Conservation (phyloP, 2,329 filamentous ascomycete species). For the Talaromyces atroroseus region DNA sequence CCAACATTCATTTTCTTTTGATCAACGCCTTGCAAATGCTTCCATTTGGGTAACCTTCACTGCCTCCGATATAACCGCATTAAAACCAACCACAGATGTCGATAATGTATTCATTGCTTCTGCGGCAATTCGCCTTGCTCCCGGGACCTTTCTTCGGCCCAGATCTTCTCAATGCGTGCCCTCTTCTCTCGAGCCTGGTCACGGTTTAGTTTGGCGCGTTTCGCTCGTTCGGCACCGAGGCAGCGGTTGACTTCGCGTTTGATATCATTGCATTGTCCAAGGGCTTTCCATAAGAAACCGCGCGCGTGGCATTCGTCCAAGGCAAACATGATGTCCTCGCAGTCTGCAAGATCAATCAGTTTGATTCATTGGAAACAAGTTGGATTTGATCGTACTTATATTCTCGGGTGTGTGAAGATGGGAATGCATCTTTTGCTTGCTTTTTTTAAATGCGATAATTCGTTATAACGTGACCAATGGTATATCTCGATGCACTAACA, state of each 20-base stretch:
- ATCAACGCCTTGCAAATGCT: constrained; percentile 10
- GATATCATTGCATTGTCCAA: constrained; percentile 82
- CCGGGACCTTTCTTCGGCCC: constrained; percentile 55
- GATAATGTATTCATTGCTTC: neutral
- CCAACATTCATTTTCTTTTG: neutral
- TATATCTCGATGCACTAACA: neutral
- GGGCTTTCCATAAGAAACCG: constrained; percentile 86
- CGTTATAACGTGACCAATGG: neutral
- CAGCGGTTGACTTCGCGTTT: constrained; percentile 83
- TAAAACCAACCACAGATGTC: constrained; percentile 13
- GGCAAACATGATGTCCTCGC: constrained; percentile 86
- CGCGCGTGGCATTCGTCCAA: constrained; percentile 93
- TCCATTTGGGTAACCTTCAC: neutral
- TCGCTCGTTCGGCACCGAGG: constrained; percentile 71
- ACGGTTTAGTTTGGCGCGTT: constrained; percentile 72
- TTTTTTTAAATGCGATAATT: neutral
- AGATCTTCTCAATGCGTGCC: constrained; percentile 68
- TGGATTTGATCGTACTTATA: constrained; percentile 54
- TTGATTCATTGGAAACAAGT: neutral
- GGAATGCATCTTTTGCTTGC: constrained; percentile 73
- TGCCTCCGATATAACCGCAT: neutral
- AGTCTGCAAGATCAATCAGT: constrained; percentile 54
- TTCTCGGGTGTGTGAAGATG: constrained; percentile 93
- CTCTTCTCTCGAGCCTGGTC: constrained; percentile 64
- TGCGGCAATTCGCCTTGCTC: constrained; percentile 14